Evolutionary conservation across 139 green algal genomes (phyloP).

Genomic region (Chlorella sp.): DNA sequence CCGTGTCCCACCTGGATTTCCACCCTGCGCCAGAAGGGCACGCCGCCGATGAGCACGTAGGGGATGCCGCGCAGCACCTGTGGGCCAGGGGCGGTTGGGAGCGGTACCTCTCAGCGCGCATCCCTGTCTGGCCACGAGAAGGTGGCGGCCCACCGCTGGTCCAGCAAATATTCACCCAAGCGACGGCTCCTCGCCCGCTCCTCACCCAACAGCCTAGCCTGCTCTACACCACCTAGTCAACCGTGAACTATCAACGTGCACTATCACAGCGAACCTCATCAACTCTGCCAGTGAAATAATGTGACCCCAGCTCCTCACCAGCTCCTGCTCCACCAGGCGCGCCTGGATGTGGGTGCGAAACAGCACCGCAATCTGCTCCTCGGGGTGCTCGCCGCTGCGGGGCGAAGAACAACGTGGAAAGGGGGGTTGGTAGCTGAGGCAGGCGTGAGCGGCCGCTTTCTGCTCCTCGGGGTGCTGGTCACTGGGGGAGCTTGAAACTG

Average conservation of each 20-base stretch:
- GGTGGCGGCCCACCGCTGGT: too few relatives aligned
- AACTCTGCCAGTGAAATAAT: too few relatives aligned
- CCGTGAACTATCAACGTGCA: too few relatives aligned
- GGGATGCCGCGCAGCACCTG: constrained; percentile 41
- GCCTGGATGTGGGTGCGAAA: constrained; percentile 49
- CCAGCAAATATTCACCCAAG: too few relatives aligned
- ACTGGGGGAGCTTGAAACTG: too few relatives aligned
- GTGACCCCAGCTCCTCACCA: constrained; percentile 18
- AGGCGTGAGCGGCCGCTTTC: not conserved
- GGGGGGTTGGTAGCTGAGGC: not conserved
- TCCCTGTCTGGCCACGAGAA: too few relatives aligned
- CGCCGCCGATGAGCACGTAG: constrained; percentile 59
- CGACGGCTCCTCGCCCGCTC: too few relatives aligned
- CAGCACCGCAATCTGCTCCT: constrained; percentile 61
- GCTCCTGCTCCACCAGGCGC: constrained; percentile 47
- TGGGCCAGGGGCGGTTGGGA: not conserved
- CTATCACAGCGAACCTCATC: too few relatives aligned
- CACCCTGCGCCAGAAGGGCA: constrained; percentile 56
- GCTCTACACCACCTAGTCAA: too few relatives aligned
- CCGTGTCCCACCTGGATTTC: constrained; percentile 50
- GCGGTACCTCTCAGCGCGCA: too few relatives aligned
- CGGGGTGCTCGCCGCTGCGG: not conserved
- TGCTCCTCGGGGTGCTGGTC: too few relatives aligned
- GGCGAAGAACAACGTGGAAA: not conserved
- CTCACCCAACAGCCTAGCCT: too few relatives aligned